Evolutionary conservation across 768 basidiomycete genomes (phyloP), one percentile per base, ranked within the genome.

Genomic region (Agaricus sinodeliciosus): DNA sequence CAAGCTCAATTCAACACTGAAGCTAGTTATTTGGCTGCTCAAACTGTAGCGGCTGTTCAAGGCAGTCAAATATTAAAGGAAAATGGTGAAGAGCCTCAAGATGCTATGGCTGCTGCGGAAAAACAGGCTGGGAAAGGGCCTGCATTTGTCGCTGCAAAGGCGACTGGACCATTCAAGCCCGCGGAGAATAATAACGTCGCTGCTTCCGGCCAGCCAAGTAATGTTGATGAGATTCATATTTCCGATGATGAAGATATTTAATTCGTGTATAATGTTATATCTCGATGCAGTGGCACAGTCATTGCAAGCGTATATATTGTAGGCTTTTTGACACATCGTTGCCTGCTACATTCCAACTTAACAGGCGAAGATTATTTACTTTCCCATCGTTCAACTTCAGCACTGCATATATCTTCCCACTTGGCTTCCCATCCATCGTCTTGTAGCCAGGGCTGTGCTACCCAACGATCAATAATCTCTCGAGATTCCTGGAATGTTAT

Each of bases 1-100:
- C 96, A 99, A 69, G 94, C 95, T 25, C 90, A 94, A 63, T 99
- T 96, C 77, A 98, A 99, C 67, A 99, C 96, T 2, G 95, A 97
- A 68, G 89, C 87, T 43, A 88, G 87, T 41, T 95, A 93, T 67
- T 74, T 96, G 51, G 91, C 91, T 7, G 94, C 94, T 9, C 92
- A 96, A 69, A 87, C 94, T 9, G 72, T 87, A 50, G 84, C 85
- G 2, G 82, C 86, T 19, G 74, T 78, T 53, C 76, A 83, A 57
- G 84, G 81, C 13, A 72, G 77, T 22, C 72, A 72, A 54, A 37
- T 12, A 15, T 26, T 15, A 13, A 72, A 72, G 46, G 62, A 71
- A 13, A 28, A 48, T 22, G n/a, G n/a, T n/a, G 72, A 71, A 26
- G 78, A 79, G 39, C 72, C 71, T 42, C 67, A 63, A 52, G 94